Evolutionary conservation across 768 basidiomycete species (phyloP).

Genomic region (Leucosporidium yakuticum): DNA sequence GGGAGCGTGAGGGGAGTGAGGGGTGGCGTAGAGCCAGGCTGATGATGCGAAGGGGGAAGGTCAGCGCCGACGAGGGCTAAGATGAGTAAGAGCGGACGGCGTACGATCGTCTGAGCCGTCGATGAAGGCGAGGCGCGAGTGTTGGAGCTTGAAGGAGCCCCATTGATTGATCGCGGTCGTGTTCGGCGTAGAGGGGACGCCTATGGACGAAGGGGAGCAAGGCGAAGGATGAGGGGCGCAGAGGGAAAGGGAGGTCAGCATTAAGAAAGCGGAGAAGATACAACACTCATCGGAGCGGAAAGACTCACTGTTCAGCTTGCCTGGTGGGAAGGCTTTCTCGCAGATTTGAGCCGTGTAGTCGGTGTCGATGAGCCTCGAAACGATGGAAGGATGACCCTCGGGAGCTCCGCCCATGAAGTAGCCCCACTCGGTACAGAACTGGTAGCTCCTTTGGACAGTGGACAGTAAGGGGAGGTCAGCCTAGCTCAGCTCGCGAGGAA

Average conservation of each 20-base stretch:
- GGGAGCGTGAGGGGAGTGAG: conserved; percentile 47
- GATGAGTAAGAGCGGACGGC: background rate
- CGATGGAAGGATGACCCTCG: conserved; percentile 61
- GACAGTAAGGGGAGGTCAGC: conserved; percentile 4
- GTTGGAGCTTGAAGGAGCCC: conserved; percentile 17
- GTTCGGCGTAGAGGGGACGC: conserved; percentile 22
- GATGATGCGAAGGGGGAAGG: background rate
- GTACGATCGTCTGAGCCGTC: conserved; percentile 35
- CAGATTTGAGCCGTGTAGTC: conserved; percentile 69
- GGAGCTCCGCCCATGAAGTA: conserved; percentile 65
- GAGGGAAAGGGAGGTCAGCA: too few species aligned
- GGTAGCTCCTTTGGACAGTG: background rate
- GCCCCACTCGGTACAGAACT: conserved; percentile 62
- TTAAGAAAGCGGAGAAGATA: background rate
- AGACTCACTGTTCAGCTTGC: conserved; percentile 25
- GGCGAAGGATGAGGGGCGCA: conserved; percentile 39
- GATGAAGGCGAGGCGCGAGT: conserved; percentile 32
- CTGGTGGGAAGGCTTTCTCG: conserved; percentile 49
- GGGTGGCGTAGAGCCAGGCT: conserved; percentile 37
- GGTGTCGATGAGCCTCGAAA: conserved; percentile 68
- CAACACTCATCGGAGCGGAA: too few species aligned
- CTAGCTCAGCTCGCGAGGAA: background rate
- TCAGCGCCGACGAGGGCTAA: background rate
- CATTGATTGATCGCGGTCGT: conserved; percentile 32
- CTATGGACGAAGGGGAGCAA: conserved; percentile 4